Conservation (phyloP, 176 grass and related monocot species). For the Cenchrus purpureus region DNA sequence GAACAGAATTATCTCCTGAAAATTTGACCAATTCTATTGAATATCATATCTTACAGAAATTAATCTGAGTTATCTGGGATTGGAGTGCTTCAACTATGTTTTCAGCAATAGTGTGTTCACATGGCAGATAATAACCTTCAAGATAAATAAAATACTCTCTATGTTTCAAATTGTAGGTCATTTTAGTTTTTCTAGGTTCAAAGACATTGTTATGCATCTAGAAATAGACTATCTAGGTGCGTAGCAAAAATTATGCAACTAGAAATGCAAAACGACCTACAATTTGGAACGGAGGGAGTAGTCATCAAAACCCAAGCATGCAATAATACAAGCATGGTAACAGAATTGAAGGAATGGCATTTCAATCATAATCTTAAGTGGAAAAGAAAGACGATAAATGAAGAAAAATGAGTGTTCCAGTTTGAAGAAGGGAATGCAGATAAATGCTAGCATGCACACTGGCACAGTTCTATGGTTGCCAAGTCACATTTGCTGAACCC, state of each 20-base stretch:
- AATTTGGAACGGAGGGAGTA: no score
- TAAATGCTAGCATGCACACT: neutral
- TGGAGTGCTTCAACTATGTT: neutral
- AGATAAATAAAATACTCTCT: neutral
- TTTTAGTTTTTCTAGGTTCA: no score
- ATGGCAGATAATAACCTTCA: neutral
- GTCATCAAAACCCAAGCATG: neutral
- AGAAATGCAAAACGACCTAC: no score
- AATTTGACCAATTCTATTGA: neutral
- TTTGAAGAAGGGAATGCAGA: neutral
- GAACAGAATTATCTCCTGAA: neutral
- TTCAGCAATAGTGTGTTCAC: conserved; percentile 8
- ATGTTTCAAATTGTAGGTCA: no score
- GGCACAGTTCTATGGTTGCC: neutral
- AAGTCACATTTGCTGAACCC: neutral
- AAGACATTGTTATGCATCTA: no score
- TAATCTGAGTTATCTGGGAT: neutral
- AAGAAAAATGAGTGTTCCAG: neutral
- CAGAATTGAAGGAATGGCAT: neutral
- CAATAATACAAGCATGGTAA: neutral
- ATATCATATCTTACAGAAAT: neutral
- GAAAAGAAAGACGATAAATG: neutral
- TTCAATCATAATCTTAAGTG: no score
- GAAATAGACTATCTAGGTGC: no score
- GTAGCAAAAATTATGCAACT: no score